These are phyloP conservation scores for Candida argentea DNA, from an alignment of 805 yeast genomes.

Conservation along the genomic window DNA sequence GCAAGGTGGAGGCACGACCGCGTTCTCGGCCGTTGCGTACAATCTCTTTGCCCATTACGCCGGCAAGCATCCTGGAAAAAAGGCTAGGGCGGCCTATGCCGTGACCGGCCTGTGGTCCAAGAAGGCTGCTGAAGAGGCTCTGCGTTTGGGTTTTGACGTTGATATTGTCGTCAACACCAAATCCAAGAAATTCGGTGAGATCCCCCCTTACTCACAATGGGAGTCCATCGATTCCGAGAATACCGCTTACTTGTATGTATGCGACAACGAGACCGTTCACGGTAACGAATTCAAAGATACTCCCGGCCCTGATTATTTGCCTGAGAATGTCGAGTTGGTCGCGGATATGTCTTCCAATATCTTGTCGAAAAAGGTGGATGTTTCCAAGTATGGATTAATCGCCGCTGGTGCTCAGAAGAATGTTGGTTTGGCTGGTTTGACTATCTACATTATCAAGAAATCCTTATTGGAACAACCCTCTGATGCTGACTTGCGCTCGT, in stretches of 20 bases:
- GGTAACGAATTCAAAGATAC: slow-evolving; percentile 70
- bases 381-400: slow-evolving; percentile 75
- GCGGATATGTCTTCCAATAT: slow-evolving; percentile 95
- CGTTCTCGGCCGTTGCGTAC: slow-evolving; percentile 80
- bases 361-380: slow-evolving; percentile 70
- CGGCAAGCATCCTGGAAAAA: slow-evolving; percentile 52
- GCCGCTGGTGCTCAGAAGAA: slow-evolving; percentile 99
- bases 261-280: slow-evolving; percentile 96
- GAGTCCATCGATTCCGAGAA: slow-evolving; percentile 38
- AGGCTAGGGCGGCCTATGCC: slow-evolving; percentile 76
- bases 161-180: slow-evolving; percentile 62
- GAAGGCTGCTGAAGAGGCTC: slow-evolving; percentile 81
- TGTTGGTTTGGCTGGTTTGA: slow-evolving; percentile 92
- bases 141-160: slow-evolving; percentile 67
- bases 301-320: slow-evolving; percentile 47
- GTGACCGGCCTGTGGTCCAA: slow-evolving; percentile 93
- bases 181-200: slow-evolving; percentile 47
- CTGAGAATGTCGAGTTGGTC: slow-evolving; percentile 66
- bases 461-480: slow-evolving; percentile 57
- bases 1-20: slow-evolving; percentile 98
- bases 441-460: slow-evolving; percentile 85
- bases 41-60: slow-evolving; percentile 71
- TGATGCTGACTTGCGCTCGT: slow-evolving; percentile 46
- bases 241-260: slow-evolving; percentile 77
- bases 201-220: slow-evolving; percentile 65